Percentiles rank a stretch among this genome's conserved stretches.
These are phyloP conservation scores for Yamagishiella unicocca DNA, from an alignment of 139 green algal genomes.

Conservation along the genomic window DNA sequence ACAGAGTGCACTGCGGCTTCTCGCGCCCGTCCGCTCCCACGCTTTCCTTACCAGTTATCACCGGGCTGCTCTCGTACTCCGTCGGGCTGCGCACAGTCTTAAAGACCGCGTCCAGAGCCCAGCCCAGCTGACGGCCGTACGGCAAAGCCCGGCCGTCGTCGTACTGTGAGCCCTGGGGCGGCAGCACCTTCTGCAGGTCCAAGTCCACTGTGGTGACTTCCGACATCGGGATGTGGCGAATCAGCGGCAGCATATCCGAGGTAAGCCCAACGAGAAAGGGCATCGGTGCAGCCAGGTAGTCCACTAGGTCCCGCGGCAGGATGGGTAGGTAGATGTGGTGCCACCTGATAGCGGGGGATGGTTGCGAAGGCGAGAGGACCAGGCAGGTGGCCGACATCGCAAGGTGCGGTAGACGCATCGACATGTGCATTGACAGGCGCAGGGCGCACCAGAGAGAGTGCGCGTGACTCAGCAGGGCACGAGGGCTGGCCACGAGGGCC, in stretches of 20 bases:
- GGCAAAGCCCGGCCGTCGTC: slow-evolving; percentile 79
- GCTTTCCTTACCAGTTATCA: slow-evolving; percentile 63
- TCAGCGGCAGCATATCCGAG: slow-evolving; percentile 66
- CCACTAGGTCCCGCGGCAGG: slow-evolving; percentile 73
- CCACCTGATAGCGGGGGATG: slow-evolving; percentile 61
- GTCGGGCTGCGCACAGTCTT: slow-evolving; percentile 72
- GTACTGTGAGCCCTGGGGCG: slow-evolving; percentile 50
- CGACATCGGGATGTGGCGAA: slow-evolving; percentile 71
- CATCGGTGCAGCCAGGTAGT: slow-evolving; percentile 88
- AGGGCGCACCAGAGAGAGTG: no score
- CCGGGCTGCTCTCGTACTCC: slow-evolving; percentile 80
- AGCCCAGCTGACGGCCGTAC: slow-evolving; percentile 66
- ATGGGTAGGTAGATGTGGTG: slow-evolving; percentile 89
- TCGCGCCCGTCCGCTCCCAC: background rate
- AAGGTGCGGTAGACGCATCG: no score
- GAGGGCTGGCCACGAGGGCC: no score
- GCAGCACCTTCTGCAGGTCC: slow-evolving; percentile 56
- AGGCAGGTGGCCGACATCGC: no score
- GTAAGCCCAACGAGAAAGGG: slow-evolving; percentile 86
- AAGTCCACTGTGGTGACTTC: slow-evolving; percentile 63
- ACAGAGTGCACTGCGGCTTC: no score
- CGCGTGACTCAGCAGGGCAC: no score
- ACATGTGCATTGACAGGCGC: no score
- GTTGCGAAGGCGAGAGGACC: background rate
- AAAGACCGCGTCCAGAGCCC: slow-evolving; percentile 62